Evolutionary conservation across 352 stramenopile genomes (phyloP).

Genomic region (Sclerospora graminicola): DNA sequence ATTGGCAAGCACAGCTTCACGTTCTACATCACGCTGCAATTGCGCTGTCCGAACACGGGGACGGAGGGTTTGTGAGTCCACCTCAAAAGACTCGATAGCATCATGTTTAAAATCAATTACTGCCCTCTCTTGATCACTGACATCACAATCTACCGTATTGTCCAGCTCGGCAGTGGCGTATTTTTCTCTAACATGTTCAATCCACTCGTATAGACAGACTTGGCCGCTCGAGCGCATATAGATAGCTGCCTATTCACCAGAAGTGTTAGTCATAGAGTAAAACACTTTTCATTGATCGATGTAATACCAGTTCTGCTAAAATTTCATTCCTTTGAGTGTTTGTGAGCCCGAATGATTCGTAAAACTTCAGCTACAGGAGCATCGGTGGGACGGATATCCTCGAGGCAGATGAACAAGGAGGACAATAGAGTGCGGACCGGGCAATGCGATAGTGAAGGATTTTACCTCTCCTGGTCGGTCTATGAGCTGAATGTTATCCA

Average conservation of each 20-base stretch:
- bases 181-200: conserved; percentile 68
- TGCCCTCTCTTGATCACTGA: conserved; percentile 6
- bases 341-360: conserved; percentile 75
- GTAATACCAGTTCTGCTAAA: conserved; percentile 48
- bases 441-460: conserved; percentile 52
- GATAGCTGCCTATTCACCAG: conserved; percentile 29
- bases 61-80: conserved; percentile 46
- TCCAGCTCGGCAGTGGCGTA: conserved; percentile 41
- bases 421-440: conserved; percentile 50
- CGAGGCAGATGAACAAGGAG: conserved; percentile 62
- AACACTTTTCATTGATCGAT: background rate
- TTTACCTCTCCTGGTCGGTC: conserved; percentile 29
- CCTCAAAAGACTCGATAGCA: conserved; percentile 32
- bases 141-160: conserved; percentile 5
- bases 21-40: conserved; percentile 38
- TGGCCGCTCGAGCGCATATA: conserved; percentile 65
- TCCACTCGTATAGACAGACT: conserved; percentile 83
- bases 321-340: conserved; percentile 57
- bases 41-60: conserved; percentile 56
- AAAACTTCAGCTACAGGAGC: conserved; percentile 65
- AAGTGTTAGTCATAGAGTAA: background rate
- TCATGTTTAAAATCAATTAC: conserved; percentile 6
- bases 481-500: conserved; percentile 49
- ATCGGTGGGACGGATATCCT: conserved; percentile 57
- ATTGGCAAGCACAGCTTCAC: conserved; percentile 37